A percentile compares a stretch with the other conserved stretches of the same genome.
Conservation (phyloP, 148 eudicot species). For the Dysphania ambrosioides region DNA sequence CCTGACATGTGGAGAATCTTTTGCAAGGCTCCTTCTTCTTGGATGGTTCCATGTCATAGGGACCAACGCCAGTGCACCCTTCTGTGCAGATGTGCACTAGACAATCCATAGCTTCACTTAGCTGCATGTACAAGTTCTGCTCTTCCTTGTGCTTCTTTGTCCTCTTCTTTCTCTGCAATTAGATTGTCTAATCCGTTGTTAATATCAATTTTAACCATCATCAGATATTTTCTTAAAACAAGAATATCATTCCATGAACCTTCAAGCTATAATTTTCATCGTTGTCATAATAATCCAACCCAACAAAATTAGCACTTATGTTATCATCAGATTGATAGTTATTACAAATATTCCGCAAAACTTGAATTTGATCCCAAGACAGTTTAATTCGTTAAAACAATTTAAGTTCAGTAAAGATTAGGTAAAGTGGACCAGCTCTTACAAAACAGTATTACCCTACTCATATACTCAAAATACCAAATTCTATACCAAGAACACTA, state of each 20-base stretch:
- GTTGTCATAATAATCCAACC: not conserved
- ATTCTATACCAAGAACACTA: not conserved
- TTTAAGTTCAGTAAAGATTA: not conserved
- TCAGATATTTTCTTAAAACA: not conserved
- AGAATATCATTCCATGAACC: not conserved
- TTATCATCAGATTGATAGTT: too few relatives aligned
- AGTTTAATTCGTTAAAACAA: too few relatives aligned
- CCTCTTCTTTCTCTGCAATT: conserved; percentile 71
- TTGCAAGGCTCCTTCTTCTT: conserved; percentile 62
- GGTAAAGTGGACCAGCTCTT: not conserved
- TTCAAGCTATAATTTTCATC: not conserved
- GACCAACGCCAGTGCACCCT: conserved; percentile 84
- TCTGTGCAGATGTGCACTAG: conserved; percentile 81
- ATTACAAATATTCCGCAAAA: too few relatives aligned
- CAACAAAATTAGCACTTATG: not conserved
- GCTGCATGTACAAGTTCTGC: conserved; percentile 54
- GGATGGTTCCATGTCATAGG: conserved; percentile 55
- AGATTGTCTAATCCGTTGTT: not conserved
- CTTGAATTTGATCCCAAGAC: too few relatives aligned
- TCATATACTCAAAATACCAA: too few relatives aligned
- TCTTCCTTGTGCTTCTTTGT: conserved; percentile 56
- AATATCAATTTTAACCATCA: not conserved
- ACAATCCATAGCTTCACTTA: conserved; percentile 89
- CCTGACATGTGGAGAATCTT: conserved; percentile 66
- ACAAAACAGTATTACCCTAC: not conserved